Conservation (phyloP, 2,329 filamentous ascomycete species). For the Penicillium sp. region DNA sequence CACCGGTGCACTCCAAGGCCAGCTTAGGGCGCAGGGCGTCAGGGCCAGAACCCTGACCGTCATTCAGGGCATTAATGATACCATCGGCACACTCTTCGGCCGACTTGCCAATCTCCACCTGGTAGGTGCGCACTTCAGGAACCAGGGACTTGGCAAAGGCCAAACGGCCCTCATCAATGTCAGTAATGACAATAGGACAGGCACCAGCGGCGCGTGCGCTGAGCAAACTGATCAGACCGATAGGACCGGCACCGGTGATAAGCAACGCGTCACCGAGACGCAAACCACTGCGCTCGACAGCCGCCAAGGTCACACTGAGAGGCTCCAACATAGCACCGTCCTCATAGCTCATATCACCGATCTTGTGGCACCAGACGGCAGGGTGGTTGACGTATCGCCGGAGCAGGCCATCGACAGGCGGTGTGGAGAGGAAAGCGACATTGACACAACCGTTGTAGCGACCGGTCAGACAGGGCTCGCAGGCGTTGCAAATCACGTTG, state of each 20-base stretch:
- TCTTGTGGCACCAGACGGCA: conserved; percentile 93
- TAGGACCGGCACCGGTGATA: conserved; percentile 90
- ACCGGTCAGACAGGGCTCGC: conserved; percentile 86
- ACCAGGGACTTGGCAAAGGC: conserved; percentile 81
- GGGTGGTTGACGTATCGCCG: conserved; percentile 94
- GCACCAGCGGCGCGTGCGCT: conserved; percentile 85
- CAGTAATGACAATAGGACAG: conserved; percentile 87
- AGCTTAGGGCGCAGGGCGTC: conserved; percentile 74
- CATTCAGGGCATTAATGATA: conserved; percentile 68
- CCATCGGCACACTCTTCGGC: conserved; percentile 70
- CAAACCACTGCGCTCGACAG: conserved; percentile 78
- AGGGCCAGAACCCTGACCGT: conserved; percentile 33
- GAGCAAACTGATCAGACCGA: conserved; percentile 83
- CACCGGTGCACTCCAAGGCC: conserved; percentile 89
- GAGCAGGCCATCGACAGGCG: conserved; percentile 81
- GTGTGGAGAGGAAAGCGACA: conserved; percentile 85
- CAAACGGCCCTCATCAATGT: conserved; percentile 84
- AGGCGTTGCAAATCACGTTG: conserved; percentile 86
- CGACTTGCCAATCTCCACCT: conserved; percentile 42
- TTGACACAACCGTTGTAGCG: conserved; percentile 92
- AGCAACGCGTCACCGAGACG: conserved; percentile 82
- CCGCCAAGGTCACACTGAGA: conserved; percentile 82
- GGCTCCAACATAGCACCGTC: conserved; percentile 89
- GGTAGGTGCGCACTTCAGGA: conserved; percentile 74
- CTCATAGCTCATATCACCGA: conserved; percentile 87